These are phyloP conservation scores for Bertia moriformis DNA, from an alignment of 2,329 filamentous ascomycete species.

Conservation along the genomic window DNA sequence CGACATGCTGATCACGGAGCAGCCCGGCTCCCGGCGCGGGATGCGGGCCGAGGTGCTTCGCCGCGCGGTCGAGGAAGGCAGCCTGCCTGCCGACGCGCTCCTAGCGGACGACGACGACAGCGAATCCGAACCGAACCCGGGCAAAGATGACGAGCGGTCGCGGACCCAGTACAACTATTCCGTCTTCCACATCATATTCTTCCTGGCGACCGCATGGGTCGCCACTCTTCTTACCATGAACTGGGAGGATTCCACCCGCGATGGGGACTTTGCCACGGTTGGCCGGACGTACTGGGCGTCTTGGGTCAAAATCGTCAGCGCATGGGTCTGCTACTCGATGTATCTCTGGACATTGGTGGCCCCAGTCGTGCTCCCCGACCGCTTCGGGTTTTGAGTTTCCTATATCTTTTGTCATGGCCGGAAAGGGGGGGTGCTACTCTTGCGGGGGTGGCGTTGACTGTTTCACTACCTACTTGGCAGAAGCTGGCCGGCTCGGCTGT, in stretches of 20 bases:
- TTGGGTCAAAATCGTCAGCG: conserved; percentile 97
- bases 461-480: too few relatives aligned
- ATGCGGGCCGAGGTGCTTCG: conserved; percentile 88
- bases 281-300: conserved; percentile 92
- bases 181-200: conserved; percentile 94
- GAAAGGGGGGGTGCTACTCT: too few relatives aligned
- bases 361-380: conserved; percentile 69
- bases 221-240: conserved; percentile 78
- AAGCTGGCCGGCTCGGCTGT: too few relatives aligned
- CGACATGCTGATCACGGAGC: conserved; percentile 75
- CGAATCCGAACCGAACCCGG: conserved; percentile 48
- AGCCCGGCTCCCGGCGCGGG: conserved; percentile 65
- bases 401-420: too few relatives aligned
- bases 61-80: conserved; percentile 82
- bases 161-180: conserved; percentile 93
- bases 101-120: conserved; percentile 58
- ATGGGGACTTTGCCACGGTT: conserved; percentile 74
- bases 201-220: conserved; percentile 91
- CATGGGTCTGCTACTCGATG: conserved; percentile 90
- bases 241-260: conserved; percentile 47
- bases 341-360: conserved; percentile 89
- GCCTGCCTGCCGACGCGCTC: conserved; percentile 77
- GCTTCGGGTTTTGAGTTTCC: conserved; percentile 62
- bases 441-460: too few relatives aligned
- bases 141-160: conserved; percentile 71